Evolutionary conservation across 495 filamentous ascomycete species (phyloP), one percentile per base, ranked within the genome.

Genomic region (Penicillium roqueforti): DNA sequence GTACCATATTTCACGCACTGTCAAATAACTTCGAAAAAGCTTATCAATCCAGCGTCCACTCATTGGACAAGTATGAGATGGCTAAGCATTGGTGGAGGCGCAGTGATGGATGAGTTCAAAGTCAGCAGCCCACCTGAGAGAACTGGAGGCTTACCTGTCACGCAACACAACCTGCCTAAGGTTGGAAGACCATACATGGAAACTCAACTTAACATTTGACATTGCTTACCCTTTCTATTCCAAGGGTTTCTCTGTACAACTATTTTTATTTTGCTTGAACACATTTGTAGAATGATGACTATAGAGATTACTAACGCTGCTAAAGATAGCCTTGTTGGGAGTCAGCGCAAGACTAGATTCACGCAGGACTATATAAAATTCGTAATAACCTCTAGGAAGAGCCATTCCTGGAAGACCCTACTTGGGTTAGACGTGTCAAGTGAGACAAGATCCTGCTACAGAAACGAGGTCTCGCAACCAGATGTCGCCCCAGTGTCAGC

Each of bases 1-100:
- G 51, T 67, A 67, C 64, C 64, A 67, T 67, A 13, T 28, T 49
- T 20, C 7, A 4, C 25, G 32, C 7, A 4, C 25, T 29, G 18
- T 36, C 20, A 49, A 39, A 25, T 40, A n/a, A 1, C n/a, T 19
- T 39, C 14, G 18, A 18, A 34, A 44, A 52, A 32, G 49, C 49
- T 51, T 42, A 39, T 25, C 19, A 34, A 6, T 4, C 16, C 22
- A 13, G 19, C 29, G 19, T 52, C 1, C 50, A 7, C 40, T 44
- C 18, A 52, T 52, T 36, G 19, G 40, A 29, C 14, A 18, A 36
- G 23, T 43, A 39, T 52, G 39, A 22, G 40, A 36, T 31, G 19
- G 50, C 40, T 44, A 52, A 52, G 39, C 50, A 43, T 52, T 68
- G 50, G 50, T 52, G 50, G 50, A 43, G 50, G 47, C 46, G 46